Evolutionary conservation across 495 filamentous ascomycete genomes (phyloP), one percentile per base, ranked within the genome.

Genomic region (Podospora bellae-mahoneyi): DNA sequence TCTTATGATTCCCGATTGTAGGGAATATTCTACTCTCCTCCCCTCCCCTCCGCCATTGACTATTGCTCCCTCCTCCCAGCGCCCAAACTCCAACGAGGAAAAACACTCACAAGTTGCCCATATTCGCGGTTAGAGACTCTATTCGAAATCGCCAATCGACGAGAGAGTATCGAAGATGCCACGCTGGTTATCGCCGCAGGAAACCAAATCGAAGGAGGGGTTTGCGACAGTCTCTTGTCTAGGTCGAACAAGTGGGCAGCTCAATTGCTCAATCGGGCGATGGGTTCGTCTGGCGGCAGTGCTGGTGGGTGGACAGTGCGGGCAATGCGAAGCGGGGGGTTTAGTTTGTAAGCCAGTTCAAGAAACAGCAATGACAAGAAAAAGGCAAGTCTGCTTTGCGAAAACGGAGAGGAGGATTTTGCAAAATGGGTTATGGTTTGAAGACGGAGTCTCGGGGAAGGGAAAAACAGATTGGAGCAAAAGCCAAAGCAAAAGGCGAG

Each of bases 61-160:
- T 16, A 16, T 16, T 48, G 39, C 15, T 48, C 6, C 39, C 13
- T 48, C 39, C 39, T 7, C 23, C 23, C 23, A 23, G 39, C 13
- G 39, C 39, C 39, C 13, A 13, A 13, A 48, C 10, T 19, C 39
- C 27, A 53, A 64, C 57, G 55, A 26, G 20, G 27, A 62, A 32
- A 68, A 56, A 53, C 28, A 69, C 68, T 70, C 68, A 70, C 68
- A 70, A 56, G 59, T 70, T 66, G 64, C 68, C 68, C 68, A 70
- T 70, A 10, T 10, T 48, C 39, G 39, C 39, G 39, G 39, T 13
- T 48, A 13, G 39, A 48, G 5, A 16, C 7, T 3, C 34, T 59
- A 26, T 58, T 58, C 56, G 56, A 32, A 32, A 58, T 58, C 23
- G n/a, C 56, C 56, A 58, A 58, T 48, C 39, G 0, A 10, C 13